Percentiles rank a stretch among this genome's conserved stretches.
Conservation (phyloP, 2,329 filamentous ascomycete genomes). For the Penicillium brasilianum region DNA sequence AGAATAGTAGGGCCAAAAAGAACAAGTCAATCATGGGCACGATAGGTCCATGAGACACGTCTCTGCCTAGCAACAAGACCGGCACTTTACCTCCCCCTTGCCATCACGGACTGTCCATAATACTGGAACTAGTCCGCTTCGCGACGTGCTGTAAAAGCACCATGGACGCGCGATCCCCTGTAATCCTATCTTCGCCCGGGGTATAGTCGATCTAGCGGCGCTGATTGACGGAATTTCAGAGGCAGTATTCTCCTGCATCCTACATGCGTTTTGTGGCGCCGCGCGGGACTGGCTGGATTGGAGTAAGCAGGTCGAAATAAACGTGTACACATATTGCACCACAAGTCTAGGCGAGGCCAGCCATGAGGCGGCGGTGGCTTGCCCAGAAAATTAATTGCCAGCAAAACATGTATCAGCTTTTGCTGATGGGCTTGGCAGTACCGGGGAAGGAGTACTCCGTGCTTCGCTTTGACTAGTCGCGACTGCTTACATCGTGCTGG, state of each 20-base stretch:
- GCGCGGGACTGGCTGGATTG: neutral
- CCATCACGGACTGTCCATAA: neutral
- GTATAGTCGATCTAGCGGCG: neutral
- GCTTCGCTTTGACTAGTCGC: neutral
- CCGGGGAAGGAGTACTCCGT: neutral
- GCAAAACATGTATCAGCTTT: neutral
- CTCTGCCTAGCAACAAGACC: neutral
- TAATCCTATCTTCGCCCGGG: neutral
- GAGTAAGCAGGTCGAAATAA: constrained; percentile 6
- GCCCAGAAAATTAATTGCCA: neutral
- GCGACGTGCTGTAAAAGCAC: neutral
- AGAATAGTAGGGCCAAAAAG: neutral
- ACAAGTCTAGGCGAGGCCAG: constrained; percentile 5
- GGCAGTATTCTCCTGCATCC: neutral
- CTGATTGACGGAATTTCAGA: constrained; percentile 17
- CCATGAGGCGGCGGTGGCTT: neutral
- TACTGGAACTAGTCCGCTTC: neutral
- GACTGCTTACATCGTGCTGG: neutral
- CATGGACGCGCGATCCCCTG: neutral
- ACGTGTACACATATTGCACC: neutral
- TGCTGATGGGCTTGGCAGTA: neutral
- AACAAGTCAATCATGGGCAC: neutral
- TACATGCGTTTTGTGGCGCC: constrained; percentile 3
- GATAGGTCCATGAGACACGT: neutral
- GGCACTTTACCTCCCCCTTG: neutral